phyloP scores from a whole-genome alignment of 164 flowering plant species.

The Liriodendron chinense region DNA sequence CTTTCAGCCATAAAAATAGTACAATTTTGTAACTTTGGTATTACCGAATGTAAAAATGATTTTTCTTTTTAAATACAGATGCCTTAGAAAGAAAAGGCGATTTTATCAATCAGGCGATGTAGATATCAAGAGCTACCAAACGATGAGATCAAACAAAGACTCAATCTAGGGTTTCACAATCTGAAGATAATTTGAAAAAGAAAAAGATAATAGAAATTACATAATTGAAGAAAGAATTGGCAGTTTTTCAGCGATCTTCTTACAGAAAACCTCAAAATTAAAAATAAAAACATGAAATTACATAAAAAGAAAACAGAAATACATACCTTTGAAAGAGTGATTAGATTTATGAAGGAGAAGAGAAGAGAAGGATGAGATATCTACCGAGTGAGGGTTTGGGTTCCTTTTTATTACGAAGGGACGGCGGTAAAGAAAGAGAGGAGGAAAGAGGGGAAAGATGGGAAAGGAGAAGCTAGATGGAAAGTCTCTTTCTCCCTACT shows the following conservation, averaged over 20 bases:
- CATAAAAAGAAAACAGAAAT: neutral
- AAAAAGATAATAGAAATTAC: too few species aligned
- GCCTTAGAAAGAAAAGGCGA: too few species aligned
- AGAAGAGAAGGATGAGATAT: neutral
- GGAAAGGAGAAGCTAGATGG: neutral
- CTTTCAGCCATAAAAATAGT: too few species aligned
- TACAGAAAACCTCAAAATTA: neutral
- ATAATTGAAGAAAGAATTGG: too few species aligned
- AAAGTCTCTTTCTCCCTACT: neutral
- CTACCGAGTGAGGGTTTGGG: neutral
- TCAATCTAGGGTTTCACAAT: neutral
- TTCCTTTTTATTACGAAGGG: too few species aligned
- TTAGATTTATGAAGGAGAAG: neutral
- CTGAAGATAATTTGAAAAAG: neutral
- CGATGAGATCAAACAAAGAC: too few species aligned
- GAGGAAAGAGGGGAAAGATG: neutral
- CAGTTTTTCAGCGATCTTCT: neutral
- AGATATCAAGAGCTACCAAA: too few species aligned
- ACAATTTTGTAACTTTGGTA: too few species aligned
- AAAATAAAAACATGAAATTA: too few species aligned
- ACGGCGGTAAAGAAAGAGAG: neutral
- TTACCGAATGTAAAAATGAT: too few species aligned
- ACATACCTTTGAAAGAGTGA: neutral
- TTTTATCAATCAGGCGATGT: too few species aligned
- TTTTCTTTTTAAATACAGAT: too few species aligned